phyloP scores from a whole-genome alignment of 495 filamentous ascomycete genomes.

The Aspergillus baeticus region DNA sequence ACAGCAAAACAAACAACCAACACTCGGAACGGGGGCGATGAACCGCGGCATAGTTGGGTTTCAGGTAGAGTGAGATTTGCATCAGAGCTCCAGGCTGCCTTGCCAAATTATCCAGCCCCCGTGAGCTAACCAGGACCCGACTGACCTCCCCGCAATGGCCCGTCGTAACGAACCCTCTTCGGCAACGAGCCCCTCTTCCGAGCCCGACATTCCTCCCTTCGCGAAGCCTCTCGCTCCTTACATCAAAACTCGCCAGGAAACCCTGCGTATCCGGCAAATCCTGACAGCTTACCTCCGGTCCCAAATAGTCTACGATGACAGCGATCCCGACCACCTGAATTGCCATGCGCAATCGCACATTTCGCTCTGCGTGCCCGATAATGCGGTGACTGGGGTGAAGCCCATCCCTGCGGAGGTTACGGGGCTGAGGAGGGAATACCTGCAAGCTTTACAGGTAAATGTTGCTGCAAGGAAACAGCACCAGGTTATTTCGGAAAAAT shows the following conservation, averaged over 20 bases:
- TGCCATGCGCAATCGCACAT: constrained; percentile 32
- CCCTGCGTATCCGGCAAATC: constrained; percentile 44
- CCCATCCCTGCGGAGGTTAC: constrained; percentile 37
- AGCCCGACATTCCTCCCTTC: constrained; percentile 42
- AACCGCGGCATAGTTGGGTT: constrained; percentile 2
- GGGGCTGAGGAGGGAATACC: constrained; percentile 49
- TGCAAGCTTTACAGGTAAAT: constrained; percentile 59
- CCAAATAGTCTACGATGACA: constrained; percentile 34
- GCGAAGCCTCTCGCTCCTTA: constrained; percentile 45
- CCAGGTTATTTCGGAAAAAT: constrained; percentile 30
- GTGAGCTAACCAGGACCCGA: constrained; percentile 3
- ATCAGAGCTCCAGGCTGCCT: background rate
- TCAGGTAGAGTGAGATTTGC: constrained; percentile 10
- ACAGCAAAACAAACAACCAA: constrained; percentile 13
- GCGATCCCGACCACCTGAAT: constrained; percentile 24
- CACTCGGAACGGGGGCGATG: background rate
- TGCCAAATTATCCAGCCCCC: background rate
- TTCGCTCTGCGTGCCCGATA: constrained; percentile 34
- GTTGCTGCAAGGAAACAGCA: constrained; percentile 52
- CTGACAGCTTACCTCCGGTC: constrained; percentile 44
- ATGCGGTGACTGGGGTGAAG: constrained; percentile 36
- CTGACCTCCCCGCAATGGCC: constrained; percentile 12
- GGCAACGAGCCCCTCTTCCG: constrained; percentile 11
- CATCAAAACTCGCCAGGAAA: constrained; percentile 44
- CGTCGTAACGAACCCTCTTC: background rate